Evolutionary conservation across 306 rosid genomes (phyloP).

Genomic region (Mimosa pudica): DNA sequence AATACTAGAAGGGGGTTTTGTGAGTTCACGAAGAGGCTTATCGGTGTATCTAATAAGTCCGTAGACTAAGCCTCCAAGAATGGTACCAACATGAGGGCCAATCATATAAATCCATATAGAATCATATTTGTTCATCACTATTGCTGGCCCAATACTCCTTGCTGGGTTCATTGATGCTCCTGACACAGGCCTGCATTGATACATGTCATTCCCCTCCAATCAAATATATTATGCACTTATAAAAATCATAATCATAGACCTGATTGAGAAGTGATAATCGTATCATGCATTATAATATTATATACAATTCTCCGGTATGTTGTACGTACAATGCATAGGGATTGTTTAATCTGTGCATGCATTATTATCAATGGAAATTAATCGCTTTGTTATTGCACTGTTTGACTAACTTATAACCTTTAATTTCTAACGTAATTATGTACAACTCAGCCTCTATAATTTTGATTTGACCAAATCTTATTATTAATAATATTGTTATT

Average conservation of each 20-base stretch:
- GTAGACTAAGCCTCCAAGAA: constrained; percentile 54
- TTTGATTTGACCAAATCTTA: no score
- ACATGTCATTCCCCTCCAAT: not conserved
- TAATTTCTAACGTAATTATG: no score
- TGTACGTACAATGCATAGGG: not conserved
- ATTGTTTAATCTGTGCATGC: no score
- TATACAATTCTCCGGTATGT: not conserved
- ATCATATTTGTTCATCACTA: constrained; percentile 41
- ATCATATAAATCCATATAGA: constrained; percentile 56
- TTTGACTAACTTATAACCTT: no score
- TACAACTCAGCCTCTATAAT: no score
- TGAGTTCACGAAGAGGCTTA: constrained; percentile 53
- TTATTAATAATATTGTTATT: no score
- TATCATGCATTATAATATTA: not conserved
- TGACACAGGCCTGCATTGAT: constrained; percentile 45
- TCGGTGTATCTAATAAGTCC: constrained; percentile 55
- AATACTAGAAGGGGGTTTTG: constrained; percentile 5
- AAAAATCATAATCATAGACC: no score
- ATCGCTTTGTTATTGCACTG: no score
- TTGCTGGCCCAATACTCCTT: constrained; percentile 70
- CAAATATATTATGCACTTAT: no score
- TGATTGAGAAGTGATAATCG: no score
- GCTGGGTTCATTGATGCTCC: constrained; percentile 87
- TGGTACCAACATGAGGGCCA: constrained; percentile 56
- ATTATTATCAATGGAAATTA: no score